Percentiles rank a stretch among this genome's conserved stretches.
These are phyloP conservation scores for Neurospora sp. DNA, from an alignment of 495 filamentous ascomycete species.

Conservation along the genomic window DNA sequence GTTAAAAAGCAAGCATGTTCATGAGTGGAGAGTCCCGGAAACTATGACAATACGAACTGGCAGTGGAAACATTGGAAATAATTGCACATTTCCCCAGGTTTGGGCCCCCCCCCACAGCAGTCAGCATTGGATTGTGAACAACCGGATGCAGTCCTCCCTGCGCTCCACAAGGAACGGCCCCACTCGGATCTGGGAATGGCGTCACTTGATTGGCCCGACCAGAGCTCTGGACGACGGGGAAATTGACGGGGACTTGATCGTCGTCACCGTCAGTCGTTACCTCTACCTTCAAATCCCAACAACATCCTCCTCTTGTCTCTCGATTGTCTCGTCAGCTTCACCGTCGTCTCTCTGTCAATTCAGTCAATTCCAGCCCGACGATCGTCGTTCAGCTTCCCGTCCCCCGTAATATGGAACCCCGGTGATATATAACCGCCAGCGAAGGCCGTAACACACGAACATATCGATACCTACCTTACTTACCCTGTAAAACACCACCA, in stretches of 20 bases:
- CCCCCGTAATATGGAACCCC: constrained; percentile 9
- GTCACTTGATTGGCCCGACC: neutral
- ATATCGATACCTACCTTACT: neutral
- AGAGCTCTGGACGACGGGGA: neutral
- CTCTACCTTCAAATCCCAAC: neutral
- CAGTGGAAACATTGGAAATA: neutral
- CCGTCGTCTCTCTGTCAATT: neutral
- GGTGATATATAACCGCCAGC: constrained; percentile 5
- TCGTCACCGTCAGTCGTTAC: neutral
- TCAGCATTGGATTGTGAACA: neutral
- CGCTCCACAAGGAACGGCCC: neutral
- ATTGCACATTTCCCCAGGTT: neutral
- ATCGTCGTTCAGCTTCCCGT: neutral
- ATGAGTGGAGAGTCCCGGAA: neutral
- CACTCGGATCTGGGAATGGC: neutral
- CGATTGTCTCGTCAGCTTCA: neutral
- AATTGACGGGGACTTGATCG: neutral
- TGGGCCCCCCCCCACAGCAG: neutral
- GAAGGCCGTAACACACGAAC: constrained; percentile 10
- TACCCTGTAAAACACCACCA: neutral
- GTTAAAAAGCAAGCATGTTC: neutral
- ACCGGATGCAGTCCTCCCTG: neutral
- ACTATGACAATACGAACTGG: neutral
- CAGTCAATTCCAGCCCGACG: neutral
- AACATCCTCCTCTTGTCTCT: neutral